A percentile compares a stretch with the other conserved stretches of the same genome.
These are phyloP conservation scores for Aspergillus sp. DNA, from an alignment of 2,329 filamentous ascomycete genomes.

Conservation along the genomic window DNA sequence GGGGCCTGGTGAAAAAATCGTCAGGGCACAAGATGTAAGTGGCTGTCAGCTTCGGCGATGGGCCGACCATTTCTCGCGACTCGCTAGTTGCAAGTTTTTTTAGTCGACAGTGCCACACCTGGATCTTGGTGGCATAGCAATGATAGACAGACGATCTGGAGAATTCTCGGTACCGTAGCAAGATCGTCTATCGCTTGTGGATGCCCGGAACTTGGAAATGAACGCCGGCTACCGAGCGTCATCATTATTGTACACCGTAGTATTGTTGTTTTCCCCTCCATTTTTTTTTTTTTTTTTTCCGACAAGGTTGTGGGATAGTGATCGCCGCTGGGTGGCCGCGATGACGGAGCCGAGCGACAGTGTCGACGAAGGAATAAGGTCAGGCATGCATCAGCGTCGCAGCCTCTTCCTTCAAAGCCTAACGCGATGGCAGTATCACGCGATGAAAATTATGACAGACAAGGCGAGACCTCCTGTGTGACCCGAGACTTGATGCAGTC, in stretches of 20 bases:
- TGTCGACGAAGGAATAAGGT: background rate
- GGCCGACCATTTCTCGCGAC: too few species aligned
- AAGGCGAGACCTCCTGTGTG: background rate
- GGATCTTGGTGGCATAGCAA: too few species aligned
- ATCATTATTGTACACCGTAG: too few species aligned
- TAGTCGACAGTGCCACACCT: too few species aligned
- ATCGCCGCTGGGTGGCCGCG: background rate
- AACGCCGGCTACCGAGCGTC: too few species aligned
- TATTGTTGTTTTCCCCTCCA: background rate
- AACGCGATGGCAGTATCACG: constrained; percentile 15
- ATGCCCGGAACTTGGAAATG: background rate
- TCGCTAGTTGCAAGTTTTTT: too few species aligned
- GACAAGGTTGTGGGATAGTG: background rate
- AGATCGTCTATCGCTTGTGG: background rate
- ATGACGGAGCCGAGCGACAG: background rate
- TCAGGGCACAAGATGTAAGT: too few species aligned
- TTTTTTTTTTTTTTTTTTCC: background rate
- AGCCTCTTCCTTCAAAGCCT: constrained; percentile 4
- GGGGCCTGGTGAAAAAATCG: too few species aligned
- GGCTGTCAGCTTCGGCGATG: background rate
- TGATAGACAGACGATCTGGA: background rate
- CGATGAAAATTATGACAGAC: constrained; percentile 10
- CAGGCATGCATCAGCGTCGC: constrained; percentile 15
- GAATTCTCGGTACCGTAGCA: background rate
- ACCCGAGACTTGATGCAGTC: constrained; percentile 1